Conservation (phyloP, 805 yeast species). For the Yarrowia sp. region DNA sequence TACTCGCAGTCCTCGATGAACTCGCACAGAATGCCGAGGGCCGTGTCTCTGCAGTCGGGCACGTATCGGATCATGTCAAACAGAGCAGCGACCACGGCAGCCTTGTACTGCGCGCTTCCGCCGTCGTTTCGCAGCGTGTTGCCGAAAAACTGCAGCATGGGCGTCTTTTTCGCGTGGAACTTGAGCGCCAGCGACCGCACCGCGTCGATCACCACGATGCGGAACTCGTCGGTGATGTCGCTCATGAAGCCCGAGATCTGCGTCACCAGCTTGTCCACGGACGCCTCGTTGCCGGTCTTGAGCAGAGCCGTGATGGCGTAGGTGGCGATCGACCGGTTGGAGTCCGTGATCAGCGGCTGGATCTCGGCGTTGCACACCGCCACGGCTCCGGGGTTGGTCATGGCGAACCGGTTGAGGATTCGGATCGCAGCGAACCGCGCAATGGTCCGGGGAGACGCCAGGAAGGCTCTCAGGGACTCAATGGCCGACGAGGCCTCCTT, state of each 20-base stretch:
- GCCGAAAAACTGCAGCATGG: slow-evolving; percentile 80
- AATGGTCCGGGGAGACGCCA: slow-evolving; percentile 87
- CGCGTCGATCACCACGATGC: slow-evolving; percentile 93
- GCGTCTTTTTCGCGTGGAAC: slow-evolving; percentile 88
- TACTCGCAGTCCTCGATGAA: slow-evolving; percentile 98
- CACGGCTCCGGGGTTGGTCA: slow-evolving; percentile 77
- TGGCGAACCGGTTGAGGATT: slow-evolving; percentile 82
- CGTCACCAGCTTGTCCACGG: slow-evolving; percentile 85
- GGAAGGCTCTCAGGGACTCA: slow-evolving; percentile 71
- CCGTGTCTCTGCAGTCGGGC: slow-evolving; percentile 81
- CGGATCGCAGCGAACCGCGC: slow-evolving; percentile 94
- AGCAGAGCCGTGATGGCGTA: slow-evolving; percentile 95
- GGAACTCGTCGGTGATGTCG: slow-evolving; percentile 95
- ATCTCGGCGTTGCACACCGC: slow-evolving; percentile 79
- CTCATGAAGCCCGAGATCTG: slow-evolving; percentile 88
- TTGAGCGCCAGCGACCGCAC: slow-evolving; percentile 88
- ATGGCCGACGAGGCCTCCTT: slow-evolving; percentile 72
- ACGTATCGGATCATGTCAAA: slow-evolving; percentile 88
- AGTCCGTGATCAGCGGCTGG: slow-evolving; percentile 84
- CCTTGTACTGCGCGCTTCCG: slow-evolving; percentile 75
- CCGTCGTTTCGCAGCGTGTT: slow-evolving; percentile 91
- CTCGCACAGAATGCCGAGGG: slow-evolving; percentile 90
- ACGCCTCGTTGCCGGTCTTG: slow-evolving; percentile 91
- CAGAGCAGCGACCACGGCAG: slow-evolving; percentile 87
- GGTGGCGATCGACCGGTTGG: slow-evolving; percentile 91